phyloP scores from a whole-genome alignment of 2,329 filamentous ascomycete species.

The Reticulascus tulasneorum region DNA sequence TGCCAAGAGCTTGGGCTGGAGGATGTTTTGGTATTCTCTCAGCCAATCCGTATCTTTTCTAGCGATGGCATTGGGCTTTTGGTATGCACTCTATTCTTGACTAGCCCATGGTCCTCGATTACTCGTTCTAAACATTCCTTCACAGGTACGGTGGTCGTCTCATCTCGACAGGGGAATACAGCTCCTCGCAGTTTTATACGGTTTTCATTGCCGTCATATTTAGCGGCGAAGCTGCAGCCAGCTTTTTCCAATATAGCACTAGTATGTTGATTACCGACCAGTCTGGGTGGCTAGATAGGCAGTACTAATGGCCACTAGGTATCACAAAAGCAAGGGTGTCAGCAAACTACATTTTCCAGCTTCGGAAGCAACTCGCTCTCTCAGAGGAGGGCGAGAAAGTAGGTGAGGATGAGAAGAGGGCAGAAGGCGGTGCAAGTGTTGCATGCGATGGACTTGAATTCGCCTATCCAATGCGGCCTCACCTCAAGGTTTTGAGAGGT shows the following conservation, averaged over 20 bases:
- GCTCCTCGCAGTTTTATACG: constrained; percentile 42
- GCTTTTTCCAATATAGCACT: constrained; percentile 19
- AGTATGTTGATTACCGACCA: too few relatives aligned
- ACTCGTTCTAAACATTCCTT: too few relatives aligned
- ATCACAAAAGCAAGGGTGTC: constrained; percentile 30
- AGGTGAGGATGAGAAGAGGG: constrained; percentile 21
- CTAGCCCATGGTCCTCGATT: too few relatives aligned
- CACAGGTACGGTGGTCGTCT: constrained; percentile 37
- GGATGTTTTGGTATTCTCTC: constrained; percentile 9
- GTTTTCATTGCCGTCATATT: constrained; percentile 48
- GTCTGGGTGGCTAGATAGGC: too few relatives aligned
- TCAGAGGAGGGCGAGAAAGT: constrained; percentile 23
- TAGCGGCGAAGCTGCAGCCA: constrained; percentile 34
- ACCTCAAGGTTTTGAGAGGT: not conserved
- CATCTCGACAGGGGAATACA: constrained; percentile 42
- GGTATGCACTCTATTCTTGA: too few relatives aligned
- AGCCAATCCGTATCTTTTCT: constrained; percentile 31
- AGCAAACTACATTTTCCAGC: constrained; percentile 31
- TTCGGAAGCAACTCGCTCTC: constrained; percentile 14
- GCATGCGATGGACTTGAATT: constrained; percentile 1
- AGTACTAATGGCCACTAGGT: too few relatives aligned
- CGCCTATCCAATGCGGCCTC: not conserved
- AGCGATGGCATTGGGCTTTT: constrained; percentile 35
- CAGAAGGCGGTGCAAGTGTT: not conserved
- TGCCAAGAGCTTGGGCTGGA: not conserved